These are phyloP conservation scores for Fonsecaea nubica DNA, from an alignment of 2,329 filamentous ascomycete genomes.

Conservation along the genomic window DNA sequence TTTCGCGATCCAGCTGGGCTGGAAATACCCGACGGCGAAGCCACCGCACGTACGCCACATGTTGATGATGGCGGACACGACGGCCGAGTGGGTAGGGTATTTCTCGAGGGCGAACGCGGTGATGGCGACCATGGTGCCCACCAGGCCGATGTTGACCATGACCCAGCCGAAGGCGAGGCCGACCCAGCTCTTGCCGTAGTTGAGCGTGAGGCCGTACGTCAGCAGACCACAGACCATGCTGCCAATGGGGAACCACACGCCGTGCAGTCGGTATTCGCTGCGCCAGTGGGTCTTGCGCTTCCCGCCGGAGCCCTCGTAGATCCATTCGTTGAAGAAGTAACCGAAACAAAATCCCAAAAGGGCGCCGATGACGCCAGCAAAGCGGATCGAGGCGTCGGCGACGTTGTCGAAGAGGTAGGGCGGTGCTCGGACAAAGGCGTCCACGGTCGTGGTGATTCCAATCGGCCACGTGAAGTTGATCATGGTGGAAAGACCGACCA, in stretches of 20 bases:
- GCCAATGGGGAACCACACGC: slow-evolving; percentile 45
- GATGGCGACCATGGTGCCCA: slow-evolving; percentile 47
- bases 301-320: slow-evolving; percentile 38
- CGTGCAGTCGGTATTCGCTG: slow-evolving; percentile 47
- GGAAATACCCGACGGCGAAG: slow-evolving; percentile 49
- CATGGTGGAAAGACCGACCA: slow-evolving; percentile 43
- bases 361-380: slow-evolving; percentile 47
- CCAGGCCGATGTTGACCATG: slow-evolving; percentile 48
- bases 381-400: slow-evolving; percentile 48
- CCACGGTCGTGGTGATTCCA: slow-evolving; percentile 49
- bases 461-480: slow-evolving; percentile 50
- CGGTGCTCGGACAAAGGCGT: slow-evolving; percentile 44
- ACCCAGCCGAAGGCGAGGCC: slow-evolving; percentile 49
- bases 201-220: slow-evolving; percentile 44
- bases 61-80: slow-evolving; percentile 48
- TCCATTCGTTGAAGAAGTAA: slow-evolving; percentile 48
- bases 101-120: slow-evolving; percentile 48
- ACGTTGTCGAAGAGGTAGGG: slow-evolving; percentile 47
- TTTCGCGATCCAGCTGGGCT: slow-evolving; percentile 46
- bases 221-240: slow-evolving; percentile 44
- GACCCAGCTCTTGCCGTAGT: slow-evolving; percentile 47
- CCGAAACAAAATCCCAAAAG: slow-evolving; percentile 45
- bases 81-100: slow-evolving; percentile 46
- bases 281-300: slow-evolving; percentile 41
- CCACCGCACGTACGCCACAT: slow-evolving; percentile 51